A percentile compares a stretch with the other conserved stretches of the same genome.
Conservation (phyloP, 352 stramenopile species). For the Pythium coloratum region DNA sequence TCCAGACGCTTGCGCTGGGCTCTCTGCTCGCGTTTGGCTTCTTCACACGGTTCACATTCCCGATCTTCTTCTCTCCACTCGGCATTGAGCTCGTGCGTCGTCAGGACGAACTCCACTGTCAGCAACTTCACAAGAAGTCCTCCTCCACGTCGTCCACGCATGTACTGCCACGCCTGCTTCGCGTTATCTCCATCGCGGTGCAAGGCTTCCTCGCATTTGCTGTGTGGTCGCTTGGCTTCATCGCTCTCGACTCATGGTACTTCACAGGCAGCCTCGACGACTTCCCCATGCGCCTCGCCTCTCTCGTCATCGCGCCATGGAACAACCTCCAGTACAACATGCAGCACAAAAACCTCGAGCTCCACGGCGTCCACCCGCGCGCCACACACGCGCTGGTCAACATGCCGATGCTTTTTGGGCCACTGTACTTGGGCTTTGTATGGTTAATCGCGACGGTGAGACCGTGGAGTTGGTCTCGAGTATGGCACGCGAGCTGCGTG, state of each 20-base stretch:
- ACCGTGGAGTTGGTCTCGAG: background rate
- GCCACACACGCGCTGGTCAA: constrained; percentile 89
- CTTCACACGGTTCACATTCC: constrained; percentile 85
- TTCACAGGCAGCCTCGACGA: constrained; percentile 35
- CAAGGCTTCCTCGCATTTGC: constrained; percentile 57
- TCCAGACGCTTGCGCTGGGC: constrained; percentile 61
- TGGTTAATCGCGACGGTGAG: constrained; percentile 26
- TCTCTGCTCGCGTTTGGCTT: constrained; percentile 64
- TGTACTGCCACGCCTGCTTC: constrained; percentile 25
- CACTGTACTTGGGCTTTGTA: constrained; percentile 69
- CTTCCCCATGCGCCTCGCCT: constrained; percentile 9
- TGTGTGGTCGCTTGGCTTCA: constrained; percentile 31
- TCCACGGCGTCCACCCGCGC: constrained; percentile 90
- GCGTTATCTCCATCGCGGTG: constrained; percentile 29
- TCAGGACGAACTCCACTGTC: constrained; percentile 42
- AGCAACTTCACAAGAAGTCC: constrained; percentile 35
- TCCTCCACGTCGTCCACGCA: constrained; percentile 3
- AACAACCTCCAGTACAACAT: constrained; percentile 95
- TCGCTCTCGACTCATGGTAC: constrained; percentile 62
- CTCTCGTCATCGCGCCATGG: constrained; percentile 54
- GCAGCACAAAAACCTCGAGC: constrained; percentile 84
- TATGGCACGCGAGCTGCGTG: constrained; percentile 43
- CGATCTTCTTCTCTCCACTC: constrained; percentile 77
- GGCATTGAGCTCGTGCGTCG: constrained; percentile 61
- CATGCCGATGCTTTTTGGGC: constrained; percentile 93